These are phyloP conservation scores for Parathielavia hyrcaniae DNA, from an alignment of 495 filamentous ascomycete genomes.

Conservation along the genomic window DNA sequence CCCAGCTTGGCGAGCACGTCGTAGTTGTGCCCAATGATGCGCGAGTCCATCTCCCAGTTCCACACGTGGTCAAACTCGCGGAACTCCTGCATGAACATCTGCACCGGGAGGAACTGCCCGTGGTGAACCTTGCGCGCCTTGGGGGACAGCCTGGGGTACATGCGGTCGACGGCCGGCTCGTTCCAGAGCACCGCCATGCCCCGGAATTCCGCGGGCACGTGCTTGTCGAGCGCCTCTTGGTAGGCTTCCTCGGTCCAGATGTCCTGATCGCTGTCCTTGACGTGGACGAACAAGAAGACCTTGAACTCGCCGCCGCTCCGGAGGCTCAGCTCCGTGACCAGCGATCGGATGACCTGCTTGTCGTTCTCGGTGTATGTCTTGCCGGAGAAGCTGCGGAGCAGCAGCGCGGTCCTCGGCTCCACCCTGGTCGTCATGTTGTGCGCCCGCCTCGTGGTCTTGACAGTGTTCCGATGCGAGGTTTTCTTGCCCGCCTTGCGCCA, in stretches of 20 bases:
- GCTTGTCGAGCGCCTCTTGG: slow-evolving; percentile 43
- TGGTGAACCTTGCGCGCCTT: slow-evolving; percentile 39
- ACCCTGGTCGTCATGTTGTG: slow-evolving; percentile 16
- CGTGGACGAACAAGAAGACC: slow-evolving; percentile 68
- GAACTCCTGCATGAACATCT: slow-evolving; percentile 60
- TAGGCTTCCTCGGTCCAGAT: slow-evolving; percentile 55
- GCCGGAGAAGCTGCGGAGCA: slow-evolving; percentile 63
- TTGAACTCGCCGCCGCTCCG: slow-evolving; percentile 71
- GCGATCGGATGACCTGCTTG: slow-evolving; percentile 61
- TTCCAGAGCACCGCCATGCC: slow-evolving; percentile 66
- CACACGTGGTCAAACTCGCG: slow-evolving; percentile 69
- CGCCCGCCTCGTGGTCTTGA: background rate
- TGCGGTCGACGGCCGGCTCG: slow-evolving; percentile 47
- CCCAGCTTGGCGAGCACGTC: slow-evolving; percentile 57
- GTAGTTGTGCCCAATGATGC: slow-evolving; percentile 65
- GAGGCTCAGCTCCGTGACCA: slow-evolving; percentile 67
- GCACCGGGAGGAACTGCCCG: slow-evolving; percentile 53
- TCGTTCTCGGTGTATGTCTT: slow-evolving; percentile 67
- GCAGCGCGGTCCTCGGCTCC: slow-evolving; percentile 57
- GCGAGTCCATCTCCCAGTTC: slow-evolving; percentile 72
- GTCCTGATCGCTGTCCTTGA: slow-evolving; percentile 50
- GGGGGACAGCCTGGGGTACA: slow-evolving; percentile 50
- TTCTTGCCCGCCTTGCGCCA: slow-evolving; percentile 3
- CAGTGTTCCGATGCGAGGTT: background rate
- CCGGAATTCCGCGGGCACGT: slow-evolving; percentile 59